These are phyloP conservation scores for Eucalyptus regnans DNA, from an alignment of 345 rosid genomes.

Conservation along the genomic window DNA sequence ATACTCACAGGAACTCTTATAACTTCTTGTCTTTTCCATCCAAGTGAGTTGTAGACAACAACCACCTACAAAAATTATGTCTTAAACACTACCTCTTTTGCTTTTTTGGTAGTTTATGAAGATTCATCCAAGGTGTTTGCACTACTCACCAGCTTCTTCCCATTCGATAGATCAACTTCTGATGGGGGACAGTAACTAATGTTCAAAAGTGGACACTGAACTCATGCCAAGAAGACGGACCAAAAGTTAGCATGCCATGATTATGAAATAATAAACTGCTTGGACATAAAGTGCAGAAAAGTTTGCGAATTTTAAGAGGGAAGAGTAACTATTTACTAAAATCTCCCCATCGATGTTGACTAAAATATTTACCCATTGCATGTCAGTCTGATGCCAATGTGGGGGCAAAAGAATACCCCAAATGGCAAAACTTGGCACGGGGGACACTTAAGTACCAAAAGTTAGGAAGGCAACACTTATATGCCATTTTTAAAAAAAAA, in stretches of 20 bases:
- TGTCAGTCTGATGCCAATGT: neutral
- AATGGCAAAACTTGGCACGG: no score
- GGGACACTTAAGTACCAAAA: fast-evolving
- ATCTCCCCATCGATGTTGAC: neutral
- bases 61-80: constrained; percentile 29
- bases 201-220: constrained; percentile 90
- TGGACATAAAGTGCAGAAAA: neutral
- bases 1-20: constrained; percentile 79
- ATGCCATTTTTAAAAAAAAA: no score
- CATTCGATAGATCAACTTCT: constrained; percentile 43
- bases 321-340: neutral
- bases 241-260: neutral
- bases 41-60: constrained; percentile 85
- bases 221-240: neutral
- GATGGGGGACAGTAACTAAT: constrained; percentile 87
- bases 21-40: constrained; percentile 87
- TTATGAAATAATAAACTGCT: neutral
- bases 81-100: neutral
- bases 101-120: neutral
- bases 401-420: no score
- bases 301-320: neutral
- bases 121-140: neutral
- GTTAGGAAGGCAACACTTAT: fast-evolving
- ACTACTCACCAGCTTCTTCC: constrained; percentile 51
- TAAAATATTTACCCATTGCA: neutral